Evolutionary conservation across 2,329 filamentous ascomycete species (phyloP).

Genomic region (Talaromyces verruculosus): DNA sequence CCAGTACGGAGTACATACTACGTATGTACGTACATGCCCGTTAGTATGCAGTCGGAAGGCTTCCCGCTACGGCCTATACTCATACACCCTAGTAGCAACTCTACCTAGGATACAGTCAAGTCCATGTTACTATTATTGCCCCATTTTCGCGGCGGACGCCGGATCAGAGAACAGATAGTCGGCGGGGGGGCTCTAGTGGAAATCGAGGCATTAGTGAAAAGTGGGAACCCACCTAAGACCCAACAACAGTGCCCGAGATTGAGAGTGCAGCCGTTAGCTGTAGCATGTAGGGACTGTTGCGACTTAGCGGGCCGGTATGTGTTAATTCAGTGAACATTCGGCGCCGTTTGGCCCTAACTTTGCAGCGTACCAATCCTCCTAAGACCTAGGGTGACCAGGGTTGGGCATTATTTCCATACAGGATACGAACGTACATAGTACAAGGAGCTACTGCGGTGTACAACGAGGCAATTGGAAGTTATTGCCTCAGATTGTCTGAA

Average conservation of each 20-base stretch:
- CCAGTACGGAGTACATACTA: not conserved
- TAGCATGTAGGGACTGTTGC: conserved; percentile 12
- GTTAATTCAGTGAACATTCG: conserved; percentile 3
- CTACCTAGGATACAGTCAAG: conserved; percentile 1
- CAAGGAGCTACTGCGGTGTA: conserved; percentile 2
- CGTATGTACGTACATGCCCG: not conserved
- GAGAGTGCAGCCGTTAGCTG: conserved; percentile 8
- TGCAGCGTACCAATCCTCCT: conserved; percentile 11
- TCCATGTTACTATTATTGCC: conserved; percentile 2
- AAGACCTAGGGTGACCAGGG: conserved; percentile 9
- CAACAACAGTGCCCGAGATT: conserved; percentile 2
- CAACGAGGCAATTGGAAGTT: not conserved
- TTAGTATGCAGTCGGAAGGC: conserved; percentile 2
- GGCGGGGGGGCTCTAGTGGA: not conserved
- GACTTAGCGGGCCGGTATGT: conserved; percentile 8
- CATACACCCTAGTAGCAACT: not conserved
- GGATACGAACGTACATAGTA: conserved; percentile 2
- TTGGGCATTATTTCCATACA: conserved; percentile 7
- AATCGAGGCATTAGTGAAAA: conserved; percentile 2
- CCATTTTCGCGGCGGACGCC: conserved; percentile 3
- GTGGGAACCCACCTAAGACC: not conserved
- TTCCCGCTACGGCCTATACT: not conserved
- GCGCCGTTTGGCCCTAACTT: conserved; percentile 17
- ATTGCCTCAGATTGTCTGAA: not conserved
- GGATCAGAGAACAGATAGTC: conserved; percentile 2